Evolutionary conservation across 148 eudicot genomes (phyloP), one percentile per base, ranked within the genome.

Genomic region (Rhododendron griersonianum): DNA sequence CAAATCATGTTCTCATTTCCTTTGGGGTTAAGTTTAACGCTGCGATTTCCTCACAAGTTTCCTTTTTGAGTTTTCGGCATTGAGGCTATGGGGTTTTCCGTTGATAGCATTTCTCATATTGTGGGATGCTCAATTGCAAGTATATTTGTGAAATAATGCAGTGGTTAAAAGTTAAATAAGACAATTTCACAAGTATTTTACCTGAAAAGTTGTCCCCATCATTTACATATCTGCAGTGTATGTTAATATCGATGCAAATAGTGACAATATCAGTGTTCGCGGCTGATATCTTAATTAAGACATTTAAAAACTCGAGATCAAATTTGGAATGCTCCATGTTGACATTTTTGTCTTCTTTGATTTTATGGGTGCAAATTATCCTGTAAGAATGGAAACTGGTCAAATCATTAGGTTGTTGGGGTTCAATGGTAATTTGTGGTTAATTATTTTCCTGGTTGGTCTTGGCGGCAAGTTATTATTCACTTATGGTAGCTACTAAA

Each of bases 351-450:
- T 48, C 57, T n/a, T n/a, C 18, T 25, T 23, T 47, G 55, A 45
- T 79, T 45, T n/a, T 47, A 23, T n/a, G 28, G 81, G 57, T 45
- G 81, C 81, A 45, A 79, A n/a, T n/a, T 79, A 47, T 11, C 11
- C 23, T 79, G 35, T 23, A 79, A 79, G 55, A 47, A 79, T 79
- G 16, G 59, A 79, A 79, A 47, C 35, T 47, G 35, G 37, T 47
- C 75, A 71, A 16, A 75, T 39, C 48, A 16, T 75, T 37, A 75
- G 47, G 33, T 45, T 78, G 33, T 45, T 79, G 81, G 30, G 13
- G 30, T 78, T 78, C n/a, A 44, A 79, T 25, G 81, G 19, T n/a
- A 78, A 78, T 78, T 78, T 47, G 30, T 78, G 55, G 55, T n/a
- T 47, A n/a, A 53, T 77, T 23, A 11, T 44, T 78, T 47, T n/a